These are phyloP conservation scores for Wolfiporia cocos DNA, from an alignment of 1,284 basidiomycete species.

Conservation along the genomic window DNA sequence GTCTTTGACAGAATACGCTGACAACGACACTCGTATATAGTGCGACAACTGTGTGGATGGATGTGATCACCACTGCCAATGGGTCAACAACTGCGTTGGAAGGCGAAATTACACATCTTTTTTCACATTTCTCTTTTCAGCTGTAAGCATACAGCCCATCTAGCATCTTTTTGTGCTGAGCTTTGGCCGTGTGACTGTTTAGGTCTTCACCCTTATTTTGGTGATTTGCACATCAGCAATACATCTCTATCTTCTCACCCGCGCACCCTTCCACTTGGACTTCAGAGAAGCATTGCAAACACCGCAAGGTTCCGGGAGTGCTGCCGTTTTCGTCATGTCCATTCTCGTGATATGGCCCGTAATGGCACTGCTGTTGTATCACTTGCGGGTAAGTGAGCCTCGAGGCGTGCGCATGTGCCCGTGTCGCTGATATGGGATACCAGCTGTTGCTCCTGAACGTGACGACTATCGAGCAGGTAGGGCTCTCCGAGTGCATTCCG, in stretches of 20 bases:
- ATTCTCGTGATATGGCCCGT: conserved; percentile 78
- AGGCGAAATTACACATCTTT: conserved; percentile 90
- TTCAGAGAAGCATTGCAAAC: conserved; percentile 53
- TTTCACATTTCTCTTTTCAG: conserved; percentile 69
- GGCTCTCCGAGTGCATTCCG: conserved; percentile 17
- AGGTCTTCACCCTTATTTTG: conserved; percentile 69
- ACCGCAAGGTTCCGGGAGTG: conserved; percentile 63
- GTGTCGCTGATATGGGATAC: conserved; percentile 4
- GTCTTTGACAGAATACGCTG: background rate
- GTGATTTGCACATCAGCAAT: conserved; percentile 78
- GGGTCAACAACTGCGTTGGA: conserved; percentile 92
- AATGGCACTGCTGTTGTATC: conserved; percentile 73
- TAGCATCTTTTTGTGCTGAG: conserved; percentile 1
- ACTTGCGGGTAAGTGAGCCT: conserved; percentile 62
- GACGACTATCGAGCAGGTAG: conserved; percentile 90
- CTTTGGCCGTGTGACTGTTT: conserved; percentile 4
- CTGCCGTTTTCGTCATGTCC: conserved; percentile 68
- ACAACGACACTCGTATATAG: conserved; percentile 29
- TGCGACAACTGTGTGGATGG: conserved; percentile 95
- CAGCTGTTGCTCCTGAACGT: conserved; percentile 79
- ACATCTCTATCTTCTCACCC: conserved; percentile 67
- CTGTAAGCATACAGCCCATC: conserved; percentile 45
- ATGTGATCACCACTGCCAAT: conserved; percentile 90
- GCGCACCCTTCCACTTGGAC: conserved; percentile 36
- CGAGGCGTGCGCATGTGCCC: background rate